These are phyloP conservation scores for Rubia balearica DNA, from an alignment of 305 asterid species.

Conservation along the genomic window DNA sequence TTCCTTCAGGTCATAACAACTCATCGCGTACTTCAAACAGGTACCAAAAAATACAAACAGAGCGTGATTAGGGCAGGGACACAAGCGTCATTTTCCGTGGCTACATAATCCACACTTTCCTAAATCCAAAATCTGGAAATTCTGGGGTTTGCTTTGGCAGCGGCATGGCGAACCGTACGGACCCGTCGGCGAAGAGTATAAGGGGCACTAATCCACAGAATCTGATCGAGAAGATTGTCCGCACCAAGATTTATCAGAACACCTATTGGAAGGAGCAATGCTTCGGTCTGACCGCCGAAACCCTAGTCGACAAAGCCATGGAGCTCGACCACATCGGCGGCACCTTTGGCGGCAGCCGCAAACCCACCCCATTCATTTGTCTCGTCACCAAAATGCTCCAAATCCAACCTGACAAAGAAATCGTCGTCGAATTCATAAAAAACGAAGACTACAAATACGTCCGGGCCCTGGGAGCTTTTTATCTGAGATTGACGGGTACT, in stretches of 20 bases:
- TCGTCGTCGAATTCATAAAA: constrained; percentile 87
- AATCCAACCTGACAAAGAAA: constrained; percentile 96
- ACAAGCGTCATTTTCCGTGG: not conserved
- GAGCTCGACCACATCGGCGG: constrained; percentile 97
- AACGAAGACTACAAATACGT: constrained; percentile 98
- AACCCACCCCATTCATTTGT: constrained; percentile 85
- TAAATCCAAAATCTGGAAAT: not conserved
- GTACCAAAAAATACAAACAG: too few species aligned
- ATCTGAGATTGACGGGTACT: constrained; percentile 87
- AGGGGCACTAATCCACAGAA: constrained; percentile 93
- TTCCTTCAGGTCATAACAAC: too few species aligned
- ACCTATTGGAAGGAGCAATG: constrained; percentile 96
- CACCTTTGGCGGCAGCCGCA: constrained; percentile 74
- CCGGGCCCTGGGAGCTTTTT: constrained; percentile 87
- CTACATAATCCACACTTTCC: not conserved
- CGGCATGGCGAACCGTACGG: constrained; percentile 88
- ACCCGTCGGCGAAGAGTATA: constrained; percentile 79
- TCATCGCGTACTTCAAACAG: too few species aligned
- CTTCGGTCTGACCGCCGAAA: constrained; percentile 92
- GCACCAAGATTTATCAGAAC: constrained; percentile 74
- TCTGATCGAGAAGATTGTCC: constrained; percentile 80
- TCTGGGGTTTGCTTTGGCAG: not conserved
- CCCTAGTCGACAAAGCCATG: constrained; percentile 98
- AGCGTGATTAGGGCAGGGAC: not conserved
- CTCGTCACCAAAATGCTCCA: constrained; percentile 94